Conservation (phyloP, 1,139 yeast genomes). For the Suhomyces coccinellae region DNA sequence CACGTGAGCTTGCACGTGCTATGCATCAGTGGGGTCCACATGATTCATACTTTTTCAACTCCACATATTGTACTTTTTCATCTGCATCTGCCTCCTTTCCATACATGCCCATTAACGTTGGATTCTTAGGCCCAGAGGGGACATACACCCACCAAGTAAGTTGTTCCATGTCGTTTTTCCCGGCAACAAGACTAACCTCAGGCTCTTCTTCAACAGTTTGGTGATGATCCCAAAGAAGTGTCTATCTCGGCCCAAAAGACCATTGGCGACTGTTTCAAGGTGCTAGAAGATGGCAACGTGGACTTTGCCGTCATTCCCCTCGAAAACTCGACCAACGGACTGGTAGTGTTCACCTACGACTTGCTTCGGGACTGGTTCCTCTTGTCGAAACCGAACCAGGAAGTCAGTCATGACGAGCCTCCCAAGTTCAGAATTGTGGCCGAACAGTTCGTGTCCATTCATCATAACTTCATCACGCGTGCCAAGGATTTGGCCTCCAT, state of each 20-base stretch:
- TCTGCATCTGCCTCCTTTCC: background rate
- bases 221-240: conserved; percentile 29
- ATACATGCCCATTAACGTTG: conserved; percentile 40
- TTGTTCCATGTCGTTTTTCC: conserved; percentile 8
- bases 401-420: conserved; percentile 1
- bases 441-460: conserved; percentile 80
- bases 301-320: conserved; percentile 85
- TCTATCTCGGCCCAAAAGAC: conserved; percentile 46
- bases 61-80: background rate
- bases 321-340: conserved; percentile 94
- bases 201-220: conserved; percentile 71
- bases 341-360: conserved; percentile 83
- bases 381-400: conserved; percentile 4
- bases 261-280: conserved; percentile 66
- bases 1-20: background rate
- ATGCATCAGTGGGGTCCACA: background rate
- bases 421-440: conserved; percentile 57
- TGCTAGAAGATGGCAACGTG: conserved; percentile 46
- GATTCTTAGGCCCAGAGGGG: conserved; percentile 85
- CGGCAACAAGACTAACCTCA: conserved; percentile 21
- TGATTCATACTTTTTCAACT: background rate
- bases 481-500: conserved; percentile 46
- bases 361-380: conserved; percentile 67
- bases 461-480: conserved; percentile 69
- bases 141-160: conserved; percentile 88